phyloP scores from a whole-genome alignment of 139 green algal species.

The Chlorella vulgaris region DNA sequence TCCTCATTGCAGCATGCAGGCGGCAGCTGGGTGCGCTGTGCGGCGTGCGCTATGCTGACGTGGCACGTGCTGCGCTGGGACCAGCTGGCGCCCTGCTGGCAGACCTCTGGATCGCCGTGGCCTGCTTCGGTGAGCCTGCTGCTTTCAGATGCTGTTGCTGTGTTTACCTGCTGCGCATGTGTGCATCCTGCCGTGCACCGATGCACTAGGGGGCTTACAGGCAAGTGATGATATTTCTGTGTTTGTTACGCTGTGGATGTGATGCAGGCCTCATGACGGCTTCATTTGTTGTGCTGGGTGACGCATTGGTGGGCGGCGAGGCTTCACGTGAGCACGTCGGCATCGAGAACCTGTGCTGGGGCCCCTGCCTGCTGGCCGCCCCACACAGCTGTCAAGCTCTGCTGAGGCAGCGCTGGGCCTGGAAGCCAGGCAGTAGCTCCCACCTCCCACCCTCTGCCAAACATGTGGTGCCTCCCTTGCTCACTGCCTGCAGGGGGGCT shows the following conservation, averaged over 20 bases:
- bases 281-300: too few species aligned
- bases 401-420: too few species aligned
- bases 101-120: neutral
- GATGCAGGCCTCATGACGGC: too few species aligned
- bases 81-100: neutral
- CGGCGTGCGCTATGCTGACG: neutral
- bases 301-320: too few species aligned
- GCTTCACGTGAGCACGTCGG: too few species aligned
- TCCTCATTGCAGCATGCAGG: neutral
- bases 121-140: slow-evolving; percentile 9
- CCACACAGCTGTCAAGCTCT: neutral
- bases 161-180: neutral
- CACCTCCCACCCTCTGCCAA: too few species aligned
- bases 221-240: too few species aligned
- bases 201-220: too few species aligned
- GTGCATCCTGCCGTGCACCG: neutral
- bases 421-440: too few species aligned
- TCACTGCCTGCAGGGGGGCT: neutral
- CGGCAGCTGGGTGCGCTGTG: neutral
- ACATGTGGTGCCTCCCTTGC: neutral
- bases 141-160: neutral
- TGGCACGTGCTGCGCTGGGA: neutral
- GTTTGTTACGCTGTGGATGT: too few species aligned
- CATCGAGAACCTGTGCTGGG: too few species aligned
- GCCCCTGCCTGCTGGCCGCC: too few species aligned